phyloP scores from a whole-genome alignment of 768 basidiomycete species.

The Lentinula raphanica region DNA sequence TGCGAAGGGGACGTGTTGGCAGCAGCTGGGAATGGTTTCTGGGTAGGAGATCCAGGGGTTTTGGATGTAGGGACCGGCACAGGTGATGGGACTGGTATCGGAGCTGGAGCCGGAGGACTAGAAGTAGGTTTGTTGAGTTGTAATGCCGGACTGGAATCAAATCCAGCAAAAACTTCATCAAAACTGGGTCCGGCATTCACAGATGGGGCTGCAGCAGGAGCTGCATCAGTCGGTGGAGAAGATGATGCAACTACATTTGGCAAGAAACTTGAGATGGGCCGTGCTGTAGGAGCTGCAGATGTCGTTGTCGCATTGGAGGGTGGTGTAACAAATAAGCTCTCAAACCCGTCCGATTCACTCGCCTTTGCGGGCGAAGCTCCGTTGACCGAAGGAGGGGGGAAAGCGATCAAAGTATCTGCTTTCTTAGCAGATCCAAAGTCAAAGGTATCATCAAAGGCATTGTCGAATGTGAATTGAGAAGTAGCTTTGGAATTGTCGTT shows the following conservation, averaged over 20 bases:
- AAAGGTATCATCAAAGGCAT: slow-evolving; percentile 56
- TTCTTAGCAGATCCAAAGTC: slow-evolving; percentile 42
- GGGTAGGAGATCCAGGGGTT: slow-evolving; percentile 18
- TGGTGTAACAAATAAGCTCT: slow-evolving; percentile 24
- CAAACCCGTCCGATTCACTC: slow-evolving; percentile 23
- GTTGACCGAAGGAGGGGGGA: slow-evolving; percentile 26
- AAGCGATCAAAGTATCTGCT: slow-evolving; percentile 21
- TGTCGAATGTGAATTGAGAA: slow-evolving; percentile 57
- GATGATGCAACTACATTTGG: not conserved
- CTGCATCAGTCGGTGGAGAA: slow-evolving; percentile 29
- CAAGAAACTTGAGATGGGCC: slow-evolving; percentile 5
- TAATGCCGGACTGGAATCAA: slow-evolving; percentile 33
- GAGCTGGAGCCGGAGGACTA: not conserved
- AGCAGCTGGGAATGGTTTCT: slow-evolving; percentile 24
- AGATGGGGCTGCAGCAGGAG: slow-evolving; percentile 18
- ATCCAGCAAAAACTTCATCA: slow-evolving; percentile 55
- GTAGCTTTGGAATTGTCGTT: slow-evolving; percentile 30
- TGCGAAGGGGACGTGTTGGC: slow-evolving; percentile 31
- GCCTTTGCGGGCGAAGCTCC: slow-evolving; percentile 12
- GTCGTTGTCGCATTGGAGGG: slow-evolving; percentile 16
- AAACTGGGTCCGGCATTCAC: slow-evolving; percentile 43
- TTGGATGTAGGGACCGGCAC: slow-evolving; percentile 4
- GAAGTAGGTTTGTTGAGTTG: slow-evolving; percentile 32
- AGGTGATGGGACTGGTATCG: not conserved
- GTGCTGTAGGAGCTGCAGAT: slow-evolving; percentile 11